Evolutionary conservation across 306 rosid species (phyloP), one percentile per base, ranked within the genome.

Genomic region (Leucaena leucocephala): DNA sequence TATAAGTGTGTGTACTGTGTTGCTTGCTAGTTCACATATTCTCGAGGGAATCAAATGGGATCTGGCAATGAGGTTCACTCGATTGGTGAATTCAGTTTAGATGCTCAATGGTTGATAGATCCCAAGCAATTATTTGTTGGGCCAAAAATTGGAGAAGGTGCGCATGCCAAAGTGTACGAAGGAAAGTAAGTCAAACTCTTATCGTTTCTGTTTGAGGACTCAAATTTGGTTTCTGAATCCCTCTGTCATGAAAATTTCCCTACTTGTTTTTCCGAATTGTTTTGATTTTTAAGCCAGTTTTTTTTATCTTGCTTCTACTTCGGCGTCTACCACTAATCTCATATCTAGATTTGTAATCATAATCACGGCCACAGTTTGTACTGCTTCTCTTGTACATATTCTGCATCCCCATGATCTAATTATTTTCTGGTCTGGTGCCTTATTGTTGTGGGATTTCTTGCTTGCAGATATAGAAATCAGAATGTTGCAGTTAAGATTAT

Each of bases 91-190:
- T 85, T 94, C 64, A 80, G 68, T 83, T 88, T 92, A 49, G 96
- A 92, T 77, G 82, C 92, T 62, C 88, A 92, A 84, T 92, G 98
- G 98, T 71, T 88, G 62, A 83, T 92, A 71, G 97, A 92, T 92
- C 98, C 98, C 14, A 94, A 88, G 43, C 92, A 85, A 65, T 88
- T 94, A 58, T 93, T 94, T 81, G 92, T 94, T 86, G 98, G 98
- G 0, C 98, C 97, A 5, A 91, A 87, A 84, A 91, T 94, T 85
- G 97, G 98, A 63, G 97, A 92, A 78, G 98, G 97, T 74, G 98
- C 93, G 1, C 98, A 89, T 86, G 97, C 97, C 79, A 94, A 91
- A 83, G 97, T 91, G 71, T 94, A 91, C 77, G 94, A 94, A 77
- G 98, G 98, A 89, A 91, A 94, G 98, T 94, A 89, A 90, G 98